A percentile compares a stretch with the other conserved stretches of the same genome.
Evolutionary conservation across 2,329 filamentous ascomycete species (phyloP).

Genomic region (Pseudogymnoascus destructans): DNA sequence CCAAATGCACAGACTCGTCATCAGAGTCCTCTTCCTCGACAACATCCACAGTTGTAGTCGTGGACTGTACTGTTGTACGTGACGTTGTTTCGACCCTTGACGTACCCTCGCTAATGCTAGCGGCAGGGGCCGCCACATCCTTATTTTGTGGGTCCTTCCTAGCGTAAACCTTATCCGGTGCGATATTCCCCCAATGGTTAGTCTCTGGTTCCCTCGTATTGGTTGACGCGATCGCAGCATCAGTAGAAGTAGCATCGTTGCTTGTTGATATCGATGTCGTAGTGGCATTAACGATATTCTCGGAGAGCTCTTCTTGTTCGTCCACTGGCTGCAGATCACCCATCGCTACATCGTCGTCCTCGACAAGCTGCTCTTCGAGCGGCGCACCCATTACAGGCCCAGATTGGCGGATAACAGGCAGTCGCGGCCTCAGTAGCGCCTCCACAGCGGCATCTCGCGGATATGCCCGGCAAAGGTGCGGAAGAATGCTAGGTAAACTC

Average conservation of each 20-base stretch:
- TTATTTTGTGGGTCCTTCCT: slow-evolving; percentile 10
- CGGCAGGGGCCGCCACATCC: not conserved
- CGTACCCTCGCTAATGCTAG: slow-evolving; percentile 10
- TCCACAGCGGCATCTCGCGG: slow-evolving; percentile 54
- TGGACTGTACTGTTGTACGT: slow-evolving; percentile 9
- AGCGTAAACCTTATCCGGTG: slow-evolving; percentile 17
- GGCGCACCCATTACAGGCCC: slow-evolving; percentile 22
- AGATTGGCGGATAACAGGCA: slow-evolving; percentile 29
- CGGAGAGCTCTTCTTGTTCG: slow-evolving; percentile 12
- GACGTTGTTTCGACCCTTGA: slow-evolving; percentile 8
- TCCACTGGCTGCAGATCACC: slow-evolving; percentile 6
- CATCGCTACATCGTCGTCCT: slow-evolving; percentile 1
- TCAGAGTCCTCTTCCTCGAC: slow-evolving; percentile 31
- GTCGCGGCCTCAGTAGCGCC: slow-evolving; percentile 44
- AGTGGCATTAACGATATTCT: slow-evolving; percentile 22
- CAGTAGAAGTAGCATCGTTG: not conserved
- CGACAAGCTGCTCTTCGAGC: slow-evolving; percentile 17
- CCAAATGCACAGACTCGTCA: slow-evolving; percentile 36
- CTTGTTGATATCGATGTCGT: not conserved
- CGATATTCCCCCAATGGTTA: slow-evolving; percentile 10
- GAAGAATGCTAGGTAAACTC: slow-evolving; percentile 61
- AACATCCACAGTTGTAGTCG: slow-evolving; percentile 12
- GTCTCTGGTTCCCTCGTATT: not conserved
- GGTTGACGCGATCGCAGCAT: not conserved
- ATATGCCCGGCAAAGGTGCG: slow-evolving; percentile 59